These are phyloP conservation scores for Hericium coralloides DNA, from an alignment of 768 basidiomycete genomes.

Conservation along the genomic window DNA sequence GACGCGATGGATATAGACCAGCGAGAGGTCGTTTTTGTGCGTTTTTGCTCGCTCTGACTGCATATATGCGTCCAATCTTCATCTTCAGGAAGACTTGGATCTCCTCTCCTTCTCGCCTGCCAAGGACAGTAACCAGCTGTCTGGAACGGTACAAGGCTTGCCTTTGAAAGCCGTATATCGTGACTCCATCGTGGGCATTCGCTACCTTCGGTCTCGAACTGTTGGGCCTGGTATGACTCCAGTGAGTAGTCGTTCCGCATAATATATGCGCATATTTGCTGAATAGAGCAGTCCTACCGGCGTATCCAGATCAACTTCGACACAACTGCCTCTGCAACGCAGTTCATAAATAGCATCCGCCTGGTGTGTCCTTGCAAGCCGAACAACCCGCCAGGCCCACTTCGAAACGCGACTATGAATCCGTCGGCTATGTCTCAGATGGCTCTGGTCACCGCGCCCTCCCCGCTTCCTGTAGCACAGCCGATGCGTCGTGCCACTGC, in stretches of 20 bases:
- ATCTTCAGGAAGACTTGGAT: conserved; percentile 65
- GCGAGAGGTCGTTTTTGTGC: conserved; percentile 59
- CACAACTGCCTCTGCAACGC: conserved; percentile 35
- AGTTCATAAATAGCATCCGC: conserved; percentile 55
- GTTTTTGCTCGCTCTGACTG: conserved; percentile 18
- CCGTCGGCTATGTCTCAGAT: conserved; percentile 1
- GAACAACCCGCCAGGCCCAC: conserved; percentile 28
- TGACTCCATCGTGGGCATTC: conserved; percentile 63
- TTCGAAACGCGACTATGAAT: conserved; percentile 13
- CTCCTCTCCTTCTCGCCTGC: conserved; percentile 52
- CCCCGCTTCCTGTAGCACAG: neutral
- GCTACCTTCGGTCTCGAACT: conserved; percentile 49
- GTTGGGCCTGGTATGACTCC: neutral
- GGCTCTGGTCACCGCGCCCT: neutral
- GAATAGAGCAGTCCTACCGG: conserved; percentile 46
- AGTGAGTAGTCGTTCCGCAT: neutral
- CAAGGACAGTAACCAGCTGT: conserved; percentile 20
- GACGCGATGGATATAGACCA: conserved; percentile 32
- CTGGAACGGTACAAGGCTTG: conserved; percentile 37
- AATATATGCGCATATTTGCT: neutral
- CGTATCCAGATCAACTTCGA: conserved; percentile 71
- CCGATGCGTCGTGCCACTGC: neutral
- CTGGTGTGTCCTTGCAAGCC: conserved; percentile 69
- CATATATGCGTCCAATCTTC: neutral
- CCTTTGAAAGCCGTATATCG: conserved; percentile 80